Conservation (phyloP, 352 stramenopile species). For the Plasmopara halstedii region DNA sequence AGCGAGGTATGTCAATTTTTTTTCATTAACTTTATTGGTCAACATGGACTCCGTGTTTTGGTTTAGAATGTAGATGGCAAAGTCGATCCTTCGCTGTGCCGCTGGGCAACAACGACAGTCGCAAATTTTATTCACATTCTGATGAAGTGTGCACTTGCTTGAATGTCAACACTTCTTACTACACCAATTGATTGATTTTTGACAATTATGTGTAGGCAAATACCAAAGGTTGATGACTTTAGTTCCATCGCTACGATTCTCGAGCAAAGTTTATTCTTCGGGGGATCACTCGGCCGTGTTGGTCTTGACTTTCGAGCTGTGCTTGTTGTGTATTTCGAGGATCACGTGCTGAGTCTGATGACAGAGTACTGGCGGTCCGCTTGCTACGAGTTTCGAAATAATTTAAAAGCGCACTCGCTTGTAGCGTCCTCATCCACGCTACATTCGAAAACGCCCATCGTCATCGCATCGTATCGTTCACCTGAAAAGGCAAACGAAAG, state of each 20-base stretch:
- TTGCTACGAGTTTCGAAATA: slow-evolving; percentile 57
- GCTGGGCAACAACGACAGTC: slow-evolving; percentile 73
- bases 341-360: slow-evolving; percentile 68
- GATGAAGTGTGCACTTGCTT: slow-evolving; percentile 45
- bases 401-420: slow-evolving; percentile 36
- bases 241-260: slow-evolving; percentile 71
- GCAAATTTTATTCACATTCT: slow-evolving; percentile 75
- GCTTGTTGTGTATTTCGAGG: slow-evolving; percentile 75
- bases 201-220: slow-evolving; percentile 40
- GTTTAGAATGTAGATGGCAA: slow-evolving; percentile 68
- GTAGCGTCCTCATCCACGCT: slow-evolving; percentile 14
- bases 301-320: slow-evolving; percentile 78
- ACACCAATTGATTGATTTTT: background rate
- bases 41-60: no score
- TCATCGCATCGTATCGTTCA: slow-evolving; percentile 63
- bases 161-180: background rate
- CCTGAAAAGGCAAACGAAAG: slow-evolving; percentile 10
- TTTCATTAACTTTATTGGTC: background rate
- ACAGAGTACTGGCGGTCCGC: slow-evolving; percentile 45
- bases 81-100: slow-evolving; percentile 71
- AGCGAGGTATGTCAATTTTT: slow-evolving; percentile 57
- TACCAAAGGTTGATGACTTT: slow-evolving; percentile 82
- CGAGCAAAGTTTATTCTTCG: slow-evolving; percentile 84
- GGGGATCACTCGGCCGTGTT: slow-evolving; percentile 67
- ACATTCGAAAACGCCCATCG: slow-evolving; percentile 49